Evolutionary conservation across 2,329 filamentous ascomycete genomes (phyloP), one percentile per base, ranked within the genome.

Genomic region (Nigrospora osmanthi): DNA sequence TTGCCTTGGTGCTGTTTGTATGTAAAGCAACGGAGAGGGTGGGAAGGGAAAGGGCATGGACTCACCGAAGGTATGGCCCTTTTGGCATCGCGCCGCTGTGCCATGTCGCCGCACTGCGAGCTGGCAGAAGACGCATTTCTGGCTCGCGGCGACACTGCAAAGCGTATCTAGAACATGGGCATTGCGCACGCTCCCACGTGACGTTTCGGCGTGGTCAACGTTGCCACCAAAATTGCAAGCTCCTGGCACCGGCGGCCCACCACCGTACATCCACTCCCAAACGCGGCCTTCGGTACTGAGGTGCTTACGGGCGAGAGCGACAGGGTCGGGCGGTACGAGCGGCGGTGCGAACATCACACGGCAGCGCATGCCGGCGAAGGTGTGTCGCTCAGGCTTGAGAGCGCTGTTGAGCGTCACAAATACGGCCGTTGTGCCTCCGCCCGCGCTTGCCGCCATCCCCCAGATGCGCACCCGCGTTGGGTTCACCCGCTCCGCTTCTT

Each of bases 221-320:
- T 28, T 28, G 23, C 23, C 38, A 12, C 37, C 30, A 4, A 38
- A 42, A 5, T 38, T 38, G 31, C 46, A 46, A 4, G 69, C 62
- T 4, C 70, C 73, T 0, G 68, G 63, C 3, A 78, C 70, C 2
- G 67, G 62, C 0, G 66, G 61, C 0, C 72, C 73, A n/a, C 62
- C 62, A 15, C 74, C 76, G 52, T 81, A 80, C 71, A 80, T 76
- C 69, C 73, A 78, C 49, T 80, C 72, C 70, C 76, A 80, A 38
- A 75, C 64, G 34, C 63, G 62, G 0, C 69, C 77, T 56, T 81
- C 78, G 2, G 76, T 77, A n/a, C 73, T 74, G 16, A 75, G 58
- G 2, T 50, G 54, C 42, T 47, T 52, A 23, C 44, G 44, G 11
- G 47, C 35, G 15, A 47, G 28, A 28, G 46, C 35, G 38, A 14